phyloP scores from a whole-genome alignment of 2,329 filamentous ascomycete genomes.

The Epichloe typhina region DNA sequence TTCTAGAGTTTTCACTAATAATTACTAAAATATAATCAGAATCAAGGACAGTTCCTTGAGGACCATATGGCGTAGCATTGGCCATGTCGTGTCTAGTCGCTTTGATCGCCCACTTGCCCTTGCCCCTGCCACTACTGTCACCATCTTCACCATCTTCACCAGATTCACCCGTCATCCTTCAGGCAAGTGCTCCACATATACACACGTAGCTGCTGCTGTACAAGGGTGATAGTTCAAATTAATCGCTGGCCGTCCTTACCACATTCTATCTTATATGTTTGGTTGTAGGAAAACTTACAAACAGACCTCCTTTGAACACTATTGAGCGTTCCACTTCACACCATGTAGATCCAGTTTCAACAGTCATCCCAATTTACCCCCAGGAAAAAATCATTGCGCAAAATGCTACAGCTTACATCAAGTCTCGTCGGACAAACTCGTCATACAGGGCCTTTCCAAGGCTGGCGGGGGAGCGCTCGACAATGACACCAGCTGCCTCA shows the following conservation, averaged over 20 bases:
- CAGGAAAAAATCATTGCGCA: conserved; percentile 1
- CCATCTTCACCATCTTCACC: no score
- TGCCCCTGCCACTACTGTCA: no score
- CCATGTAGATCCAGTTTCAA: conserved; percentile 8
- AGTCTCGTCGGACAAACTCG: conserved; percentile 90
- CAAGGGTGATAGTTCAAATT: neutral
- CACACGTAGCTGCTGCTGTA: neutral
- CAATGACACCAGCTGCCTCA: conserved; percentile 78
- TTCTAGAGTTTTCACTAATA: no score
- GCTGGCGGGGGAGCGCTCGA: conserved; percentile 79
- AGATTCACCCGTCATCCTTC: no score
- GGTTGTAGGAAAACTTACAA: conserved; percentile 17
- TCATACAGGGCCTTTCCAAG: conserved; percentile 89
- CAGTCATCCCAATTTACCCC: neutral
- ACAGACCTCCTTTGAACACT: conserved; percentile 9
- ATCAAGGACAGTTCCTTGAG: no score
- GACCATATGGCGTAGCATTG: no score
- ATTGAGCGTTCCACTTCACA: conserved; percentile 12
- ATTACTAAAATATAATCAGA: no score
- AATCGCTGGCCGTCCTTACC: conserved; percentile 4
- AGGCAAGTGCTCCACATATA: no score
- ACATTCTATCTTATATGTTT: conserved; percentile 22
- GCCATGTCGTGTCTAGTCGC: no score
- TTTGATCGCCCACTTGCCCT: no score
- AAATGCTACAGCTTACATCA: conserved; percentile 51